Percentiles rank a stretch among this genome's conserved stretches.
phyloP scores from a whole-genome alignment of 2,329 filamentous ascomycete species.

The Aspergillus sp. region DNA sequence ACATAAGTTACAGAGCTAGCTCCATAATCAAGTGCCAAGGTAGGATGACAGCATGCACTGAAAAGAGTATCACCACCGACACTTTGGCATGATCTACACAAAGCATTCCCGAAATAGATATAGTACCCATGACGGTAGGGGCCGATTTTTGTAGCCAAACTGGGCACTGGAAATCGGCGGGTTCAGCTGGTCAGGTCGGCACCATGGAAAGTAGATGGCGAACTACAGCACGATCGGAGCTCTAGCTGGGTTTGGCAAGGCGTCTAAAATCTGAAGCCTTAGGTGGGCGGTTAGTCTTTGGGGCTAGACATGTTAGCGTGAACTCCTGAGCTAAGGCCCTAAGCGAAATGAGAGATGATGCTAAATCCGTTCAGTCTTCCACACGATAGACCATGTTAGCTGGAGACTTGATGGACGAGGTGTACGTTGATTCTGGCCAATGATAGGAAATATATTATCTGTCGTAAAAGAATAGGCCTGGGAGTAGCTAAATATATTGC shows the following conservation, averaged over 20 bases:
- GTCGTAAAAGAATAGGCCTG: too few relatives aligned
- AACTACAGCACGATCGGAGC: background rate
- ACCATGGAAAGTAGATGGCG: background rate
- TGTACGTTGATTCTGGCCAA: too few relatives aligned
- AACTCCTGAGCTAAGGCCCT: background rate
- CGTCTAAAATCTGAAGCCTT: background rate
- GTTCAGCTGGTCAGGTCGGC: background rate
- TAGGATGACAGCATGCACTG: background rate
- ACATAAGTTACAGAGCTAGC: background rate
- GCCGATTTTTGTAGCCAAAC: background rate
- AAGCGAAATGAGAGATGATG: background rate
- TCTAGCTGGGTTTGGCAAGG: background rate
- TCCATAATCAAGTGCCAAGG: background rate
- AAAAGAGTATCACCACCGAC: background rate
- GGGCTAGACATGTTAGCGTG: background rate
- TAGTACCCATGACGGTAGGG: background rate
- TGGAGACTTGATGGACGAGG: too few relatives aligned
- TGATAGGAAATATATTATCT: background rate
- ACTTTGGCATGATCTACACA: background rate
- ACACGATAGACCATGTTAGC: background rate
- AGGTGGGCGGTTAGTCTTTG: background rate
- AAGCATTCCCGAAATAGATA: background rate
- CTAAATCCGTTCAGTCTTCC: background rate
- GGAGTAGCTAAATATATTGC: too few relatives aligned
- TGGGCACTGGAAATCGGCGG: background rate